Evolutionary conservation across 2,329 filamentous ascomycete species (phyloP), one percentile per base, ranked within the genome.

Genomic region (Aspergillus jensenii): DNA sequence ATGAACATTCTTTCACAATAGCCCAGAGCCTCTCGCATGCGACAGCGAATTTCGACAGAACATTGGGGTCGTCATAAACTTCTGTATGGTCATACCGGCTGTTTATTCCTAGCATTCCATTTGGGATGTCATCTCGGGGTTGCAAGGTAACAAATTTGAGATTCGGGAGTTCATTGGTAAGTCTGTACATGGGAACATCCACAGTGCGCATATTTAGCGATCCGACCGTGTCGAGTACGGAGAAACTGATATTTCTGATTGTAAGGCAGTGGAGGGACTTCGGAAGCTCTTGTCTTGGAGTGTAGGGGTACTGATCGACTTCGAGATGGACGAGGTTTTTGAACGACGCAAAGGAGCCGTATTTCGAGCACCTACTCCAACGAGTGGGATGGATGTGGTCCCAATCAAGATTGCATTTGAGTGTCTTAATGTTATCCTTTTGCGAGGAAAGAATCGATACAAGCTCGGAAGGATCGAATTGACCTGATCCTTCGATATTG

Each of bases 161-260:
- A 25, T 6, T 33, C n/a, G 49, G 21, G n/a, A 43, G 12, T 5
- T 17, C 23, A 14, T 33, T 21, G 9, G 31, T n/a, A 7, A 17
- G 8, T 8, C 7, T 14, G 45, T 35, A 17, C 21, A 25, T 15
- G 4, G 46, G 44, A 7, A 15, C 6, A n/a, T 25, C 17, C 8
- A 31, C 15, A 31, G 33, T 48, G 9, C 23, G 35, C n/a, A 40
- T 44, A 71, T 12, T 44, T 3, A 60, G 37, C 4, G 14, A 37
- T 3, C 17, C 40, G 27, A 60, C 40, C 21, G 49, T 47, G 7
- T 48, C 27, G 21, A 46, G 45, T 8, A 58, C 33, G 4, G 54
- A 35, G 43, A 54, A 58, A 6, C 53, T 56, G 27, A 51, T 54
- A 11, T 46, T 27, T 8, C 33, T 11, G 21, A 60, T 49, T 6